These are phyloP conservation scores for Primulina tabacum DNA, from an alignment of 257 asterid genomes.

Conservation along the genomic window DNA sequence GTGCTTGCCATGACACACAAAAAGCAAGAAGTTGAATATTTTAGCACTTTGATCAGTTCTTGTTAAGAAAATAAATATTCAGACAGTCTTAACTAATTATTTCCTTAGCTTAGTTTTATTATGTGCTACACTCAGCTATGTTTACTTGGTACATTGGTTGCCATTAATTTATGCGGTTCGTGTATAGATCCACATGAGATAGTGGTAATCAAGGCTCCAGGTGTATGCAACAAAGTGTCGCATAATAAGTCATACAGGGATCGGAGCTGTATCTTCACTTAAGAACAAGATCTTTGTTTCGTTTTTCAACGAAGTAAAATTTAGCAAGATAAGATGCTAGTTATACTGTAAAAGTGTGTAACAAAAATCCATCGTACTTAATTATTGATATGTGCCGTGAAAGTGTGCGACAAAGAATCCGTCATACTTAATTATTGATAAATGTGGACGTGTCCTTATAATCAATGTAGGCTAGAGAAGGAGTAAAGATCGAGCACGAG, in stretches of 20 bases:
- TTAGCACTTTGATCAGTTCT: slow-evolving; percentile 10
- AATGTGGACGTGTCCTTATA: slow-evolving; percentile 16
- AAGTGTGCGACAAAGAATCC: background rate
- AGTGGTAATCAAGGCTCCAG: background rate
- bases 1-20: slow-evolving; percentile 23
- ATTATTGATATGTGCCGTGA: slow-evolving; percentile 1
- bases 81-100: background rate
- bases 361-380: background rate
- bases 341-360: background rate
- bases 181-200: background rate
- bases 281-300: background rate
- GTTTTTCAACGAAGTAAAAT: background rate
- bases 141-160: background rate
- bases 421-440: background rate
- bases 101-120: background rate
- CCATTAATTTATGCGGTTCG: background rate
- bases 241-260: background rate
- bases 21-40: slow-evolving; percentile 8
- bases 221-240: background rate
- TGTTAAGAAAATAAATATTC: background rate
- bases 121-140: background rate
- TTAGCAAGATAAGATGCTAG: background rate
- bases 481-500: slow-evolving; percentile 89
- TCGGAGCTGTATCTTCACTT: background rate
- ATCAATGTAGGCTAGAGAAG: slow-evolving; percentile 80